Percentiles rank a stretch among this genome's conserved stretches.
These are phyloP conservation scores for Leucocoprinus leucothites DNA, from an alignment of 768 basidiomycete species.

Conservation along the genomic window DNA sequence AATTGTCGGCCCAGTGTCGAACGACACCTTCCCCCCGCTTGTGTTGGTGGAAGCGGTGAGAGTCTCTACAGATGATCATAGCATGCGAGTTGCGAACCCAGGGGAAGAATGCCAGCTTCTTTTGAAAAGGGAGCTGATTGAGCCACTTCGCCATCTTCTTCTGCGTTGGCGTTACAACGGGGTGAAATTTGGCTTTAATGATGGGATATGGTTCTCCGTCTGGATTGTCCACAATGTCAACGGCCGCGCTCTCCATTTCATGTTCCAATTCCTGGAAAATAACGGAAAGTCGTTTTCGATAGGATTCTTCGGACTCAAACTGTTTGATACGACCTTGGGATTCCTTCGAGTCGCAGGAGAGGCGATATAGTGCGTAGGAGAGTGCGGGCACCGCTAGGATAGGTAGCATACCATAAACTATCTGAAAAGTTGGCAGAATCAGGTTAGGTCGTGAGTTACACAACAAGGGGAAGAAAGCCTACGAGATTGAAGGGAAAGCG, in stretches of 20 bases:
- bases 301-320: slow-evolving; percentile 52
- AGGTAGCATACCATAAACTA: slow-evolving; percentile 56
- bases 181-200: slow-evolving; percentile 28
- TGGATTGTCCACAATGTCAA: slow-evolving; percentile 50
- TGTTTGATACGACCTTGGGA: slow-evolving; percentile 65
- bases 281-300: slow-evolving; percentile 48
- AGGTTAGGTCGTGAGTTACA: not conserved
- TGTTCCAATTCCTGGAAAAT: slow-evolving; percentile 57
- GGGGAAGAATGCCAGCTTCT: slow-evolving; percentile 65
- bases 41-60: slow-evolving; percentile 56
- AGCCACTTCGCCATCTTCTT: slow-evolving; percentile 52
- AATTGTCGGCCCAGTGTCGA: slow-evolving; percentile 68
- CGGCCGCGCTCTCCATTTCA: slow-evolving; percentile 57
- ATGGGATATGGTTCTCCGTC: slow-evolving; percentile 25
- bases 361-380: slow-evolving; percentile 49
- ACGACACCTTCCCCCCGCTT: slow-evolving; percentile 61
- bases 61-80: slow-evolving; percentile 66
- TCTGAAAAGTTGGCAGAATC: slow-evolving; percentile 27
- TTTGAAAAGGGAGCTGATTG: slow-evolving; percentile 70
- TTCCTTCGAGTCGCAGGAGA: slow-evolving; percentile 52
- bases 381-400: slow-evolving; percentile 61
- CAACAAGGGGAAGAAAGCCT: slow-evolving; percentile 20
- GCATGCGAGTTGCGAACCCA: slow-evolving; percentile 65
- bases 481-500: slow-evolving; percentile 74
- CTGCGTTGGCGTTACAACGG: slow-evolving; percentile 55